Evolutionary conservation across 2,329 filamentous ascomycete species (phyloP), one percentile per base, ranked within the genome.

Genomic region (Xylariaceae sp.): DNA sequence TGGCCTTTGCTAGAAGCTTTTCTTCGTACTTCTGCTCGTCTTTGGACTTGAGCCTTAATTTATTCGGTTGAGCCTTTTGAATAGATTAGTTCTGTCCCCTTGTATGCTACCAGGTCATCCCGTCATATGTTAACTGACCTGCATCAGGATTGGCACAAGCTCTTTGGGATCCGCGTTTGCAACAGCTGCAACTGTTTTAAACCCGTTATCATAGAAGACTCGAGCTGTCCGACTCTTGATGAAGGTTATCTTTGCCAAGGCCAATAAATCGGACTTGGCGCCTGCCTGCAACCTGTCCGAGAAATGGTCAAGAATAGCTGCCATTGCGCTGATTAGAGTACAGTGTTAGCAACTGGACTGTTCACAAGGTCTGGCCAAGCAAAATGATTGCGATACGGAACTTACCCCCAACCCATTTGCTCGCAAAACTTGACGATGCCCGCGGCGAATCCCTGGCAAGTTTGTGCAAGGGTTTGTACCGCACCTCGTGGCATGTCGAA

Each of bases 361-460:
- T 16, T 26, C 10, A 21, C 37, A 12, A 40, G 21, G 40, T 20
- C 50, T n/a, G n/a, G n/a, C n/a, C n/a, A n/a, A n/a, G n/a, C n/a
- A n/a, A n/a, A n/a, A n/a, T n/a, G n/a, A n/a, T n/a, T n/a, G n/a
- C 47, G 14, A n/a, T 16, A 16, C 41, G 29, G 44, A 42, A 72
- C 77, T 65, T 66, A 82, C 80, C 82, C 83, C 88, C 89, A 91
- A 2, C 81, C 85, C 89, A 93, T 91, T 18, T 84, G 81, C 62
- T 90, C 81, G 67, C 89, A 92, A 67, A 92, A 92, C 62, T 89
- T 91, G 57, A 92, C 84, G 79, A 91, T 90, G 2, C 89, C 89
- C 1, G 88, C 87, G 2, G 89, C 89, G 66, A 92, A 93, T 0
- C 89, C 89, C 61, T 91, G 86, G 62, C 89, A 91, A 1, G 86